A percentile compares a stretch with the other conserved stretches of the same genome.
These are phyloP conservation scores for Zymoseptoria brevis DNA, from an alignment of 2,329 filamentous ascomycete genomes.

Conservation along the genomic window DNA sequence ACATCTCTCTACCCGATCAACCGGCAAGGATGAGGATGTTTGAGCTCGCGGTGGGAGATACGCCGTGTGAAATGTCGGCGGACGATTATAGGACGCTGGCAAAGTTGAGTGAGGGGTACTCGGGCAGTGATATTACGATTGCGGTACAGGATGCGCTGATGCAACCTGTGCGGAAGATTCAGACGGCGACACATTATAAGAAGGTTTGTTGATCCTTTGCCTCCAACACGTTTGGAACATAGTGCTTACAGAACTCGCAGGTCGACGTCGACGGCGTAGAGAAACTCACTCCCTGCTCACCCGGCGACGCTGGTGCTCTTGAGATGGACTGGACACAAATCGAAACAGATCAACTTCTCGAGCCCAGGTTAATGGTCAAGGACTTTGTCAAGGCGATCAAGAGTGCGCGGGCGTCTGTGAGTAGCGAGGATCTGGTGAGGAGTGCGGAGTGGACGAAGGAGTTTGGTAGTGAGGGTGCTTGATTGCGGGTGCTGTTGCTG, in stretches of 20 bases:
- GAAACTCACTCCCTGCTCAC: slow-evolving; percentile 84
- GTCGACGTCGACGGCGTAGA: slow-evolving; percentile 59
- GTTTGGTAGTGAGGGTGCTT: slow-evolving; percentile 84
- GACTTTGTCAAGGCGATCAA: slow-evolving; percentile 93
- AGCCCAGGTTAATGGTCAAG: slow-evolving; percentile 78
- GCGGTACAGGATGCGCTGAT: slow-evolving; percentile 94
- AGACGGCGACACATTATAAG: slow-evolving; percentile 97
- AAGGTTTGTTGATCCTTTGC: slow-evolving; percentile 49
- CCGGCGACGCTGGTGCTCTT: slow-evolving; percentile 72
- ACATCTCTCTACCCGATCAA: slow-evolving; percentile 84
- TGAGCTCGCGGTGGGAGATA: slow-evolving; percentile 86
- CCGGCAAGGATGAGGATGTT: slow-evolving; percentile 91
- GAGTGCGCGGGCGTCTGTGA: slow-evolving; percentile 81
- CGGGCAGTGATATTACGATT: slow-evolving; percentile 90
- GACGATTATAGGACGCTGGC: slow-evolving; percentile 75
- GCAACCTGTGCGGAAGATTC: slow-evolving; percentile 93
- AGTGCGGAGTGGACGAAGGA: slow-evolving; percentile 93
- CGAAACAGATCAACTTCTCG: slow-evolving; percentile 72
- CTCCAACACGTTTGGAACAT: background rate
- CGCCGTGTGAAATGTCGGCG: slow-evolving; percentile 71
- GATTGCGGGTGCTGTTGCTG: slow-evolving; percentile 6
- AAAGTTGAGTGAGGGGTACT: slow-evolving; percentile 83
- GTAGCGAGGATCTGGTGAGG: slow-evolving; percentile 69
- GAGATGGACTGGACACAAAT: slow-evolving; percentile 94
- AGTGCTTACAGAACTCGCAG: slow-evolving; percentile 37